These are phyloP conservation scores for Aristolochia fimbriata DNA, from an alignment of 164 flowering plant species.

Conservation along the genomic window DNA sequence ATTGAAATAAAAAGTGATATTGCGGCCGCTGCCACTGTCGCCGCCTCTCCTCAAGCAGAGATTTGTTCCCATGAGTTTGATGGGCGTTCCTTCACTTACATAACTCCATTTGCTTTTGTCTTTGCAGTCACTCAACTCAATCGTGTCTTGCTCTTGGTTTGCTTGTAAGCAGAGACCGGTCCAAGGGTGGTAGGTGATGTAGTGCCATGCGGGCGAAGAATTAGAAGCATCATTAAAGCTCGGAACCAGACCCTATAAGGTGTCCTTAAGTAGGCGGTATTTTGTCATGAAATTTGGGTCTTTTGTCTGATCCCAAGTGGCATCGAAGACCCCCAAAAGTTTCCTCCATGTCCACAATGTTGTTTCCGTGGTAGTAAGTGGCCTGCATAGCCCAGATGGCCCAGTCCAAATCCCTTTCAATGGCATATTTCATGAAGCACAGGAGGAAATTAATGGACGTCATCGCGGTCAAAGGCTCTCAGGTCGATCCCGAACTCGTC, in stretches of 20 bases:
- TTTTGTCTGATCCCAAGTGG: conserved; percentile 23
- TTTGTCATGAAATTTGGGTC: conserved; percentile 13
- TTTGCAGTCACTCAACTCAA: conserved; percentile 16
- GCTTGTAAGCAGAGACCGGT: conserved; percentile 25
- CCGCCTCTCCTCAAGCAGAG: conserved; percentile 24
- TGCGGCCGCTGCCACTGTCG: conserved; percentile 14
- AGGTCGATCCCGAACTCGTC: conserved; percentile 44
- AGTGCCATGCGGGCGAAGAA: no score
- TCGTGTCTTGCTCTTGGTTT: background rate
- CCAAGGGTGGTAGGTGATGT: conserved; percentile 12
- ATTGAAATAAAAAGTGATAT: conserved; percentile 16
- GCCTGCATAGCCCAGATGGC: conserved; percentile 45
- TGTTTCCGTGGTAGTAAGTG: conserved; percentile 29
- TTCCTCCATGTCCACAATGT: conserved; percentile 17
- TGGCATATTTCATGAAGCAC: conserved; percentile 24
- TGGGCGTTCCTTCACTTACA: conserved; percentile 11
- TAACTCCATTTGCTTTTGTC: conserved; percentile 21
- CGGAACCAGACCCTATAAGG: background rate
- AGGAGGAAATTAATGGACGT: conserved; percentile 27
- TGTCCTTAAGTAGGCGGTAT: background rate
- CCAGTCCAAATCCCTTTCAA: conserved; percentile 38
- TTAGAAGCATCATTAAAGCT: no score
- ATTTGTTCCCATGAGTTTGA: conserved; percentile 19
- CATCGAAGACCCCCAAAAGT: conserved; percentile 24
- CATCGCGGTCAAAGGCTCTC: conserved; percentile 17